A percentile compares a stretch with the other conserved stretches of the same genome.
Evolutionary conservation across 768 basidiomycete genomes (phyloP).

Genomic region (Russula griseocarnosa): DNA sequence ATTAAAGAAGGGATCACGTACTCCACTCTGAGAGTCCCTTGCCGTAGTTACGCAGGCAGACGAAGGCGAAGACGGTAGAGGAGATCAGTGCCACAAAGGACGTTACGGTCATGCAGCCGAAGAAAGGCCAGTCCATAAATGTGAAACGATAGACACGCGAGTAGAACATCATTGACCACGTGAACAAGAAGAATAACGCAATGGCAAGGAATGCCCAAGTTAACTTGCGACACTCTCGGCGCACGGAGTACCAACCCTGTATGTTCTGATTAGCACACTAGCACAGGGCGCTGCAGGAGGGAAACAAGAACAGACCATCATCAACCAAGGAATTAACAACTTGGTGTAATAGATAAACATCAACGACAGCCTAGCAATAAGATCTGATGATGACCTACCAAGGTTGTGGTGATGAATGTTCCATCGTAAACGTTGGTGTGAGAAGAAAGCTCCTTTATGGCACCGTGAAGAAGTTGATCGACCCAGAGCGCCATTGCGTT

Average conservation of each 20-base stretch:
- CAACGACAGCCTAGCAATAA: neutral
- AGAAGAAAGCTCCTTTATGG: conserved; percentile 41
- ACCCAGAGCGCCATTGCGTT: conserved; percentile 54
- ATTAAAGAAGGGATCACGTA: conserved; percentile 34
- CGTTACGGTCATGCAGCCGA: conserved; percentile 43
- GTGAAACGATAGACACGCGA: conserved; percentile 34
- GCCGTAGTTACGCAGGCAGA: conserved; percentile 52
- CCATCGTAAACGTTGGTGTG: conserved; percentile 44
- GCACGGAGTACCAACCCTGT: conserved; percentile 54
- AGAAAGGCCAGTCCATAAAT: conserved; percentile 46
- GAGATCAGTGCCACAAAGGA: conserved; percentile 40
- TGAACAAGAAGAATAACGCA: conserved; percentile 36
- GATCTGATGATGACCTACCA: conserved; percentile 37
- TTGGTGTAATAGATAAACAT: conserved; percentile 26
- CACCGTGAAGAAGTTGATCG: conserved; percentile 48
- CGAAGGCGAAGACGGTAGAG: conserved; percentile 44
- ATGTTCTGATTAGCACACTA: neutral
- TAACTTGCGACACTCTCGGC: conserved; percentile 41
- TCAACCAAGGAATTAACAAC: conserved; percentile 51
- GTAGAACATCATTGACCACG: conserved; percentile 32
- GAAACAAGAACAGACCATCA: conserved; percentile 38
- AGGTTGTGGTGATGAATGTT: conserved; percentile 42
- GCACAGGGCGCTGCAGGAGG: neutral
- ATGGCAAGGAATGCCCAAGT: conserved; percentile 46
- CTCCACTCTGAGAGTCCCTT: conserved; percentile 54